Evolutionary conservation across 2,329 filamentous ascomycete species (phyloP), one percentile per base, ranked within the genome.

Genomic region (Claviceps quebecensis): DNA sequence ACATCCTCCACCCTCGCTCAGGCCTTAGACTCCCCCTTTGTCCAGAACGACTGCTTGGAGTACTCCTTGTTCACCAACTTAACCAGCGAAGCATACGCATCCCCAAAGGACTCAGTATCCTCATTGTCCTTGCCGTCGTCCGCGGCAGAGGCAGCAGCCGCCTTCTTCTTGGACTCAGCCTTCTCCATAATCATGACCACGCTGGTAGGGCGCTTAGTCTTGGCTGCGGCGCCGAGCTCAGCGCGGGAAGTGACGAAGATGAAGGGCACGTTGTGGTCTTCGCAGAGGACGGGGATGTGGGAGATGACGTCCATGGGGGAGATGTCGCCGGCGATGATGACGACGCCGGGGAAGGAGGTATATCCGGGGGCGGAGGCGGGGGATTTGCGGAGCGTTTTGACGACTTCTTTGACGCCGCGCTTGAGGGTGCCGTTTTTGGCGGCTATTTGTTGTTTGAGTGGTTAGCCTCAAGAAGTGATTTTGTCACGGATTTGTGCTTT

Each of bases 251-350:
- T 81, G 61, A 98, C 87, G 69, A 94, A 98, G 69, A 98, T 81
- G 73, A 97, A 98, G 37, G 93, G 93, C 54, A 96, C 87, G 70
- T 87, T 87, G 77, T 96, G 90, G 72, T 97, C 91, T 74, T 98
- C 93, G 78, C 93, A 97, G 53, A 97, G 84, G 53, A 98, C 87
- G 62, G 93, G 93, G 58, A 98, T 87, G 73, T 98, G 93, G 54
- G 87, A 93, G 73, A 98, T 96, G 67, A 98, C 93, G 70, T 98
- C 93, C 83, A 93, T 91, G 58, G 93, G 93, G 50, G 87, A 95
- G 74, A 98, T 97, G 71, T 98, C 93, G 61, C 87, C 93, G 38
- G 93, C 93, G 60, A 98, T 87, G 67, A 98, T 76, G 62, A 96
- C 88, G 59, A 98, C 78, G 58, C 82, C 78, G 45, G 86, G 83